phyloP scores from a whole-genome alignment of 768 basidiomycete genomes.

The Suillus subalutaceus region DNA sequence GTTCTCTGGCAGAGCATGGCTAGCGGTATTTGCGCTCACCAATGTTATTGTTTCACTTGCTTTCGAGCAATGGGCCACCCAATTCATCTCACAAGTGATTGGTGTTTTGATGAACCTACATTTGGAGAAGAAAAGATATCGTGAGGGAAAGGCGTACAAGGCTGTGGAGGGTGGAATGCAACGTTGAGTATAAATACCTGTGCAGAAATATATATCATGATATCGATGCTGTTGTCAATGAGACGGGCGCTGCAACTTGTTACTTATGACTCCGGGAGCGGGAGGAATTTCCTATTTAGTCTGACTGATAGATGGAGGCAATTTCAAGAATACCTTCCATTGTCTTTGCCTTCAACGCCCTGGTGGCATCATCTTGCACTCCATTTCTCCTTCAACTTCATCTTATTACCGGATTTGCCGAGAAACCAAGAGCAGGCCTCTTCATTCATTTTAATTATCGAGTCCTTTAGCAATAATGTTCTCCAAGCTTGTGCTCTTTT shows the following conservation, averaged over 20 bases:
- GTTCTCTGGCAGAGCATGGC: slow-evolving; percentile 61
- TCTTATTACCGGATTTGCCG: slow-evolving; percentile 24
- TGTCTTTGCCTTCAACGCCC: slow-evolving; percentile 25
- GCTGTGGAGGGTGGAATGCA: slow-evolving; percentile 75
- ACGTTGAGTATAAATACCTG: slow-evolving; percentile 7
- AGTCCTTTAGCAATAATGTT: slow-evolving; percentile 25
- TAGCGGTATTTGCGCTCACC: slow-evolving; percentile 65
- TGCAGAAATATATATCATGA: slow-evolving; percentile 6
- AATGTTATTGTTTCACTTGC: slow-evolving; percentile 74
- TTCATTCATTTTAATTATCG: slow-evolving; percentile 28
- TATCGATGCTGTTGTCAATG: neutral
- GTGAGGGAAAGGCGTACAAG: slow-evolving; percentile 83
- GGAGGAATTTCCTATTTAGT: slow-evolving; percentile 1
- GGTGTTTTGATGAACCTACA: slow-evolving; percentile 48
- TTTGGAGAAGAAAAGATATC: slow-evolving; percentile 46
- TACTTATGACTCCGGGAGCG: neutral
- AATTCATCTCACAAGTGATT: slow-evolving; percentile 56
- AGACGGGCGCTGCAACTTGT: neutral
- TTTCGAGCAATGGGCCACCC: slow-evolving; percentile 80
- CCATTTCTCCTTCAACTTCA: slow-evolving; percentile 17
- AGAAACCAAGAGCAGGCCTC: slow-evolving; percentile 41
- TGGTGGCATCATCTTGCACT: slow-evolving; percentile 33
- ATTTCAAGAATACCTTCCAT: neutral
- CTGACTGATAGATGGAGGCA: neutral
- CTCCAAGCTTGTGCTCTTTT: slow-evolving; percentile 19